These are phyloP conservation scores for Stagonosporopsis tanaceti DNA, from an alignment of 2,329 filamentous ascomycete genomes.

Conservation along the genomic window DNA sequence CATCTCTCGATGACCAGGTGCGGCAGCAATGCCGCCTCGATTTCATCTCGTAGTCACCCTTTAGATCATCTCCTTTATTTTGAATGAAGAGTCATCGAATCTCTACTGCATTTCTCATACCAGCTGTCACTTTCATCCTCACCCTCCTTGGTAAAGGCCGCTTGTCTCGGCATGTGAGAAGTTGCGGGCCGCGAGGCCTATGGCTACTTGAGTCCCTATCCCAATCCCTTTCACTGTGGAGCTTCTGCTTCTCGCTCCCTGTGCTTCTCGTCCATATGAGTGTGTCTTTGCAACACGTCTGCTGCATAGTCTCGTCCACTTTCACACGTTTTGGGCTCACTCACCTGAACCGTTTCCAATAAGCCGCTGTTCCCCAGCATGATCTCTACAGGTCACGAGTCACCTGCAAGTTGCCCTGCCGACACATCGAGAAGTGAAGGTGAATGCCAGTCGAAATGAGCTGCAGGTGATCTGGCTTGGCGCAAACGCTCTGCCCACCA, in stretches of 20 bases:
- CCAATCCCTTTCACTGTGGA: too few species aligned
- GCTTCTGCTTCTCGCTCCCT: too few species aligned
- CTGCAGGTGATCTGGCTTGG: constrained; percentile 8
- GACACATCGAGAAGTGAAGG: not conserved
- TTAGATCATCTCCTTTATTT: not conserved
- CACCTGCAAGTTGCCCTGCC: not conserved
- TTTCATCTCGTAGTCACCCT: not conserved
- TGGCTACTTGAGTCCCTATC: too few species aligned
- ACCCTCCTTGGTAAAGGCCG: not conserved
- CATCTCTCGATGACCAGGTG: not conserved
- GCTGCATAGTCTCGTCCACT: too few species aligned
- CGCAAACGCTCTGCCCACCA: constrained; percentile 3
- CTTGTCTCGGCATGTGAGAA: not conserved
- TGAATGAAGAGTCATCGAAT: not conserved
- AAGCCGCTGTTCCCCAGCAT: not conserved
- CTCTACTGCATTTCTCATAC: not conserved
- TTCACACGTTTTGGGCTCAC: not conserved
- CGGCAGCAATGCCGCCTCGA: not conserved
- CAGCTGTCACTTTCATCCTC: not conserved
- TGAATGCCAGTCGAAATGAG: not conserved
- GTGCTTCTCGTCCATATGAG: too few species aligned
- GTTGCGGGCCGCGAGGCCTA: too few species aligned
- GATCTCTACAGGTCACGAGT: not conserved
- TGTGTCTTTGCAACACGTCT: too few species aligned
- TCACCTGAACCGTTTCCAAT: not conserved